phyloP scores from a whole-genome alignment of 2,329 filamentous ascomycete species.

The Moelleriella libera region DNA sequence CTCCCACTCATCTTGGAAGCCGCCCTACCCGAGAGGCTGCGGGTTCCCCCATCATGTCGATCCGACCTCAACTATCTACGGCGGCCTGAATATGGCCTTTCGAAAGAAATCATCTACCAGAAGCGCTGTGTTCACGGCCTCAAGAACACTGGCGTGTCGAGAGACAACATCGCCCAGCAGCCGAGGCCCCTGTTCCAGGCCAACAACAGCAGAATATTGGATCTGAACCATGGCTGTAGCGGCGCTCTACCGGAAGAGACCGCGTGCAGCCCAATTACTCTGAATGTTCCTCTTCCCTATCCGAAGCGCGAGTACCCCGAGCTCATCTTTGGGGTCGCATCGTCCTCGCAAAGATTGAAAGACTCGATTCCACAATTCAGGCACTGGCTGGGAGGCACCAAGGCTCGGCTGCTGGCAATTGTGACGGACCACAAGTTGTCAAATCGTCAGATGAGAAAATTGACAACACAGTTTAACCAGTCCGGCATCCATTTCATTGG shows the following conservation, averaged over 20 bases:
- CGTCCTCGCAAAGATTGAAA: slow-evolving; percentile 32
- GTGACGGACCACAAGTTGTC: slow-evolving; percentile 24
- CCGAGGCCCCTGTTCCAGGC: slow-evolving; percentile 19
- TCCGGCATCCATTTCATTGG: slow-evolving; percentile 19
- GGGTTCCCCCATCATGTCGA: slow-evolving; percentile 8
- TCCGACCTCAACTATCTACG: slow-evolving; percentile 15
- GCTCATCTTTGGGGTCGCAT: slow-evolving; percentile 44
- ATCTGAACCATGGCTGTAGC: slow-evolving; percentile 13
- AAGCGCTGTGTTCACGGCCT: slow-evolving; percentile 28
- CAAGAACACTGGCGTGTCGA: slow-evolving; percentile 17
- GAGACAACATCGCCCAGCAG: slow-evolving; percentile 22
- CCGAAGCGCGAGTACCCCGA: slow-evolving; percentile 29
- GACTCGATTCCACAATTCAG: slow-evolving; percentile 35
- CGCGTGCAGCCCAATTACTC: slow-evolving; percentile 25
- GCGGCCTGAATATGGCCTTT: slow-evolving; percentile 17
- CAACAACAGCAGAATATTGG: slow-evolving; percentile 13
- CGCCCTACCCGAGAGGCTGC: slow-evolving; percentile 8
- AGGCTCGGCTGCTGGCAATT: slow-evolving; percentile 35
- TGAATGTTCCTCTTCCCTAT: slow-evolving; percentile 31
- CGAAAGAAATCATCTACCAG: slow-evolving; percentile 26
- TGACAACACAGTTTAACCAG: slow-evolving; percentile 13
- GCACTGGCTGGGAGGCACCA: slow-evolving; percentile 39
- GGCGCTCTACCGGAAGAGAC: slow-evolving; percentile 2
- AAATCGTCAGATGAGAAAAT: slow-evolving; percentile 10
- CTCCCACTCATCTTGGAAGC: slow-evolving; percentile 10